These are phyloP conservation scores for Colletotrichum magnum DNA, from an alignment of 2,329 filamentous ascomycete genomes.

Conservation along the genomic window DNA sequence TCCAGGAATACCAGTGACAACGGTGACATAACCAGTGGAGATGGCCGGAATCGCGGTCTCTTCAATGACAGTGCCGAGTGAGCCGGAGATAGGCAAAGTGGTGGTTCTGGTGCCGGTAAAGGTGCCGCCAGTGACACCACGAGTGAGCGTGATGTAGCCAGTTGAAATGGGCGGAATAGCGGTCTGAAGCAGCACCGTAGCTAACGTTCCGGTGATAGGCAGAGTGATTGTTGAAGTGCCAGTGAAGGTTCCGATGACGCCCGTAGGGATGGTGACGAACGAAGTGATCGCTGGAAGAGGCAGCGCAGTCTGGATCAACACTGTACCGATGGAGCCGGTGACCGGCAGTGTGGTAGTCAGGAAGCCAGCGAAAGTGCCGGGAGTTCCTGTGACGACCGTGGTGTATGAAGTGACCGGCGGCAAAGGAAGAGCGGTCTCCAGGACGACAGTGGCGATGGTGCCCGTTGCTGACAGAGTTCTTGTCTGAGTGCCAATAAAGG, in stretches of 20 bases:
- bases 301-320: slow-evolving; percentile 1
- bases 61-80: background rate
- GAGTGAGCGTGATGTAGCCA: background rate
- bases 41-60: background rate
- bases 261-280: slow-evolving; percentile 1
- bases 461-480: slow-evolving; percentile 17
- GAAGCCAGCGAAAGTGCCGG: slow-evolving; percentile 9
- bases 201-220: background rate
- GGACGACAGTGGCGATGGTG: slow-evolving; percentile 20
- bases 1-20: slow-evolving; percentile 12
- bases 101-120: background rate
- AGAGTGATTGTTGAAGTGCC: background rate
- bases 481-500: slow-evolving; percentile 5
- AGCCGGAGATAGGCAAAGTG: background rate
- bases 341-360: background rate
- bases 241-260: background rate
- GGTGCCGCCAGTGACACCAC: background rate
- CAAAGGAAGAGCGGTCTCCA: slow-evolving; percentile 16
- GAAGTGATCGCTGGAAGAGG: background rate
- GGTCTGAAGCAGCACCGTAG: slow-evolving; percentile 1
- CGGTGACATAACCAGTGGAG: slow-evolving; percentile 4
- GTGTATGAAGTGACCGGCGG: slow-evolving; percentile 2
- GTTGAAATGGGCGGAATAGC: background rate
- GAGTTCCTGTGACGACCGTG: slow-evolving; percentile 14
- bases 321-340: slow-evolving; percentile 18